phyloP scores from a whole-genome alignment of 2,329 filamentous ascomycete species.

The Ceratocystis lukuohia region DNA sequence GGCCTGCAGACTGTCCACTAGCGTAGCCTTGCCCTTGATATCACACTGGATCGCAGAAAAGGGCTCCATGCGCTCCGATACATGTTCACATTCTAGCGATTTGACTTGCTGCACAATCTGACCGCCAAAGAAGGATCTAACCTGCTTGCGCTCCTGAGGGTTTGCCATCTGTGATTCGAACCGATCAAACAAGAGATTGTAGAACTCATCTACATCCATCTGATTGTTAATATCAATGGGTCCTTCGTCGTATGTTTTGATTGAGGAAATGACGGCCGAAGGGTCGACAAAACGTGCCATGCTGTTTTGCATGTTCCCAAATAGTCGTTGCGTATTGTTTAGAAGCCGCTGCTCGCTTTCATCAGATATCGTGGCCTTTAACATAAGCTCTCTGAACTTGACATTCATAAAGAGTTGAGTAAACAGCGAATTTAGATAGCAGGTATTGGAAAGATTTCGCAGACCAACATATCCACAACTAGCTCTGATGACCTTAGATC shows the following conservation, averaged over 20 bases:
- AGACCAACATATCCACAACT: constrained; percentile 75
- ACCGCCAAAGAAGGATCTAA: constrained; percentile 80
- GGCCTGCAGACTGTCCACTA: constrained; percentile 81
- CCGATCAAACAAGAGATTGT: constrained; percentile 81
- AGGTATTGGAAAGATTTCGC: constrained; percentile 88
- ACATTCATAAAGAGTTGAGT: constrained; percentile 95
- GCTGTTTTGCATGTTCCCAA: constrained; percentile 74
- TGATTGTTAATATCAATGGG: constrained; percentile 77
- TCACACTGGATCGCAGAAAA: constrained; percentile 95
- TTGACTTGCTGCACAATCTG: constrained; percentile 89
- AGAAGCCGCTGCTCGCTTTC: constrained; percentile 53
- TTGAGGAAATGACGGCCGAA: constrained; percentile 54
- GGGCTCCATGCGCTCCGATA: constrained; percentile 78
- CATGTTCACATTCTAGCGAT: constrained; percentile 84
- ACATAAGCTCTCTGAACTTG: constrained; percentile 72
- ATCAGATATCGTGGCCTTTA: constrained; percentile 47
- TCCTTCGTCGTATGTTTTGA: constrained; percentile 70
- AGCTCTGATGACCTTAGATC: constrained; percentile 55
- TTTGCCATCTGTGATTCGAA: constrained; percentile 71
- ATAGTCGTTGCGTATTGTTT: constrained; percentile 64
- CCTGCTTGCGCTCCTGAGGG: constrained; percentile 52
- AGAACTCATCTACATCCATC: constrained; percentile 98
- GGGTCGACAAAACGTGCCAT: constrained; percentile 63
- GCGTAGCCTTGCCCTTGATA: constrained; percentile 75
- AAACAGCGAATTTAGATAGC: constrained; percentile 89